Conservation (phyloP, 306 rosid genomes). For the Gastrolobium villosum region DNA sequence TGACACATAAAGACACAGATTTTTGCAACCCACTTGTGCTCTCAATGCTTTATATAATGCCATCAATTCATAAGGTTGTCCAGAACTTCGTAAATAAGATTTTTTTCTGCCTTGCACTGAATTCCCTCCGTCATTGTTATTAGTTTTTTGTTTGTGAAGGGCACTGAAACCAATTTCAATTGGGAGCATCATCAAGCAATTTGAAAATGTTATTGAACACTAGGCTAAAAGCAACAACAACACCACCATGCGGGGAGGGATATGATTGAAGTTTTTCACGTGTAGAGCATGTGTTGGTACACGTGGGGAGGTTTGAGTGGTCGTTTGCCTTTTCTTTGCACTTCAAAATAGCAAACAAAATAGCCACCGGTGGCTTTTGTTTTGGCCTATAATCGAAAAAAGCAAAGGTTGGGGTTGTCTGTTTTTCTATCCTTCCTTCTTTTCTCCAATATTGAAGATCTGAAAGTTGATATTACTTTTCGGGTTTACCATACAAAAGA, state of each 20-base stretch:
- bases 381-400: conserved; percentile 28
- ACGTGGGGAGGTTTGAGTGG: conserved; percentile 36
- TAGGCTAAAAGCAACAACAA: conserved; percentile 48
- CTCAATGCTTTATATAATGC: background rate
- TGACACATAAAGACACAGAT: conserved; percentile 22
- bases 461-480: background rate
- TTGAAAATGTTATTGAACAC: conserved; percentile 32
- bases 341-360: conserved; percentile 45
- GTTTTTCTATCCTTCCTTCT: conserved; percentile 10
- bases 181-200: conserved; percentile 22
- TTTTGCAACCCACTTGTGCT: conserved; percentile 15
- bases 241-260: background rate
- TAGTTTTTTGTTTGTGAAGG: background rate
- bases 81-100: background rate
- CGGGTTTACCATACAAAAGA: conserved; percentile 2
- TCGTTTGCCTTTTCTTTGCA: conserved; percentile 43
- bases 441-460: conserved; percentile 1
- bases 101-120: background rate
- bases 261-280: conserved; percentile 24
- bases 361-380: conserved; percentile 55
- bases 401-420: conserved; percentile 1
- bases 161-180: conserved; percentile 7
- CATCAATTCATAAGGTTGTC: background rate
- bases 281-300: conserved; percentile 42
- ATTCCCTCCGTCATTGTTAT: background rate